These are phyloP conservation scores for Phalaenopsis equestris DNA, from an alignment of 106 monocot species.

Conservation along the genomic window DNA sequence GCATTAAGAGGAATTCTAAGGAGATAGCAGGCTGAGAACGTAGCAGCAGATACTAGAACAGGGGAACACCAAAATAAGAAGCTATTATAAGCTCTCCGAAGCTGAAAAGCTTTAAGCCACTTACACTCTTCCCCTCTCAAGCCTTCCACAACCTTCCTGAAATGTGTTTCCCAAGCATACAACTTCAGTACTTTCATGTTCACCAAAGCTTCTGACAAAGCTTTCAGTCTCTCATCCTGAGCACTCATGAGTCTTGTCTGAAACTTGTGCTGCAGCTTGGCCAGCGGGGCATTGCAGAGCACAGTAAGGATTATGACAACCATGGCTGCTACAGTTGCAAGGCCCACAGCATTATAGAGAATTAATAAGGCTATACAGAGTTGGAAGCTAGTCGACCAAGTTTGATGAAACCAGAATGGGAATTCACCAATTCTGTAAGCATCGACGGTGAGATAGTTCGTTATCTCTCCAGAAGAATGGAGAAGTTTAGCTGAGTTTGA, in stretches of 20 bases:
- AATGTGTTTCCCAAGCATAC: slow-evolving; percentile 93
- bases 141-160: slow-evolving; percentile 58
- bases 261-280: slow-evolving; percentile 80
- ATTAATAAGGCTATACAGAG: slow-evolving; percentile 70
- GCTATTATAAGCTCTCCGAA: slow-evolving; percentile 62
- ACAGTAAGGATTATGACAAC: slow-evolving; percentile 74
- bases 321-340: slow-evolving; percentile 71
- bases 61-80: slow-evolving; percentile 88
- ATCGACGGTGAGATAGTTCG: slow-evolving; percentile 83
- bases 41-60: slow-evolving; percentile 71
- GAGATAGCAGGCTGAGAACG: slow-evolving; percentile 77
- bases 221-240: slow-evolving; percentile 83
- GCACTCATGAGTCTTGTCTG: slow-evolving; percentile 77
- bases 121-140: slow-evolving; percentile 50
- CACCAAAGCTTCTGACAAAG: slow-evolving; percentile 76
- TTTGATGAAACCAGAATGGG: slow-evolving; percentile 87
- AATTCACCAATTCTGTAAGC: slow-evolving; percentile 95
- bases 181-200: slow-evolving; percentile 97
- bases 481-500: slow-evolving; percentile 58
- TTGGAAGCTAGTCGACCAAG: slow-evolving; percentile 82
- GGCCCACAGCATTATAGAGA: slow-evolving; percentile 77
- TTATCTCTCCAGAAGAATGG: slow-evolving; percentile 94
- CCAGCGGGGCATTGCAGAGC: slow-evolving; percentile 69
- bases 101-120: slow-evolving; percentile 73
- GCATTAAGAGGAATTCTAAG: slow-evolving; percentile 64